Evolutionary conservation across 257 asterid genomes (phyloP).

Genomic region (Ocimum tenuiflorum): DNA sequence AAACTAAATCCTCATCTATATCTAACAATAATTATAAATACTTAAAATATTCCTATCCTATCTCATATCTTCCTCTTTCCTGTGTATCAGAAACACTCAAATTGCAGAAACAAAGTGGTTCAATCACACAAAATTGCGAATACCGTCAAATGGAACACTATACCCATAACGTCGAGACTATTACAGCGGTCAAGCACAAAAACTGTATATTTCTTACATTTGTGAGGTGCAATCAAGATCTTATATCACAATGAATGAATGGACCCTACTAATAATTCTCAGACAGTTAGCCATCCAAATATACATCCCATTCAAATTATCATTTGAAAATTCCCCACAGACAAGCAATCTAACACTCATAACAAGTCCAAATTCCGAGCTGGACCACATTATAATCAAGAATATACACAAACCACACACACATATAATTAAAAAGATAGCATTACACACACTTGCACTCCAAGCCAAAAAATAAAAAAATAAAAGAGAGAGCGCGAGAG

Average conservation of each 20-base stretch:
- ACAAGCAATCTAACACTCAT: constrained; percentile 19
- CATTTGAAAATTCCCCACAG: constrained; percentile 16
- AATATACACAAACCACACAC: constrained; percentile 6
- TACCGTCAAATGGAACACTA: background rate
- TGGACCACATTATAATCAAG: constrained; percentile 11
- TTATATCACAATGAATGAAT: constrained; percentile 11
- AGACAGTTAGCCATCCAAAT: constrained; percentile 16
- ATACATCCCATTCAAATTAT: constrained; percentile 2
- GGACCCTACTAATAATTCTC: constrained; percentile 13
- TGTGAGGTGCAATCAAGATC: constrained; percentile 13
- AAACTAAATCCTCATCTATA: no score
- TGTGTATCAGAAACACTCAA: constrained; percentile 12
- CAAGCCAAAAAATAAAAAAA: constrained; percentile 38
- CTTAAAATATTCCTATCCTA: no score
- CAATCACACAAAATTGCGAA: background rate
- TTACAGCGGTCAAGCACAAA: constrained; percentile 9
- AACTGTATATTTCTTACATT: constrained; percentile 13
- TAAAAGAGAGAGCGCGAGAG: no score
- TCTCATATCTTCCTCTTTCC: no score
- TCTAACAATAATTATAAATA: no score
- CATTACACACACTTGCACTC: constrained; percentile 40
- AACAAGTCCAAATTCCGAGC: background rate
- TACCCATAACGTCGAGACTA: constrained; percentile 20
- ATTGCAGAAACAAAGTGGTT: background rate
- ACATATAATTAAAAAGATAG: constrained; percentile 18